Evolutionary conservation across 2,329 filamentous ascomycete genomes (phyloP), one percentile per base, ranked within the genome.

Genomic region (Cladosporium sp.): DNA sequence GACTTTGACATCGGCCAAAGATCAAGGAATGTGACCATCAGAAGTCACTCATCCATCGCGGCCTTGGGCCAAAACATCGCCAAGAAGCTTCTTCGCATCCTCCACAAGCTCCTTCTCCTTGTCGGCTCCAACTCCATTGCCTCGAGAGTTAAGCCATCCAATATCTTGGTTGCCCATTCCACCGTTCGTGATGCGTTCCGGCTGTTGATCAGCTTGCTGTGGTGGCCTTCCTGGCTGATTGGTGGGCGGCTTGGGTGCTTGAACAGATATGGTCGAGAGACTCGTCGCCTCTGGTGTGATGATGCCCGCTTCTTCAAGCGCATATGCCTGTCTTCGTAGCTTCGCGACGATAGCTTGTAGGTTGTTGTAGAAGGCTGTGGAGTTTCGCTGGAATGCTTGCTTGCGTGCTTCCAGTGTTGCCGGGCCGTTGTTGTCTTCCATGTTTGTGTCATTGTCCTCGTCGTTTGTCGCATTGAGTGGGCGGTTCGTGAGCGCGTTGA

Each of bases 61-160:
- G 14, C 46, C 72, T 69, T 32, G 53, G 57, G 32, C 61, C 53
- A 70, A 34, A n/a, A 69, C 65, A 32, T 71, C 67, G 39, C 80
- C 82, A 48, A 91, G 74, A 67, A 90, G 83, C 54, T 78, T 78
- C 70, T 82, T 85, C 48, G 86, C 84, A 69, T 85, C 84, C 36
- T 82, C 83, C 87, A 94, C 90, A 53, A 96, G 80, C 79, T 97
- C 92, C 1, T 86, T 86, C 74, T 96, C 92, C 84, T 94, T 95
- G 68, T 92, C 90, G 72, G 89, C 86, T 65, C 91, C 91, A 25
- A 96, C 91, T 68, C 89, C 89, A 68, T 91, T 90, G 67, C 91
- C 92, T 65, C 92, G 86, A 72, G 91, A 93, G 75, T 97, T 98
- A 72, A 98, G 79, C 87, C 91, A 94, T 34, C 93, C 93, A 16